These are phyloP conservation scores for Clarireedia monteithiana DNA, from an alignment of 2,329 filamentous ascomycete species.

Conservation along the genomic window DNA sequence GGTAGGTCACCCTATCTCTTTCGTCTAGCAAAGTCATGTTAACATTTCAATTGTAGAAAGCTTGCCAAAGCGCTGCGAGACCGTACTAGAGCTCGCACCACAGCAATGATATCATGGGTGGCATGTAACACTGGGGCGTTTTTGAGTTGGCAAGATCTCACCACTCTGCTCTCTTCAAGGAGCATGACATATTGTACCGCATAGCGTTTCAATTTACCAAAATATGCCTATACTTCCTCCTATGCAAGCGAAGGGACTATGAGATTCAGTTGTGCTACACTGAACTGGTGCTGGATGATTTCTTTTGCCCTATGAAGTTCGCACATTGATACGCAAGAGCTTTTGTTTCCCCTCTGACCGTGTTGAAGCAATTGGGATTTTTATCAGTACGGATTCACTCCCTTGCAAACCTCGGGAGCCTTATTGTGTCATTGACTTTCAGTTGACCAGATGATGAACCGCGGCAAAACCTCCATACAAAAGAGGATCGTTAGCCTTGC, in stretches of 20 bases:
- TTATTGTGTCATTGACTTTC: neutral
- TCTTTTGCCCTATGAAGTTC: no score
- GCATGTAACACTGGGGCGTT: neutral
- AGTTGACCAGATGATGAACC: neutral
- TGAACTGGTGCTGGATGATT: no score
- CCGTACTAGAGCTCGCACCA: conserved; percentile 11
- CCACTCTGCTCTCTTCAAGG: neutral
- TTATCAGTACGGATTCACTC: neutral
- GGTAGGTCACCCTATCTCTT: conserved; percentile 30
- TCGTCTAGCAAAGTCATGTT: conserved; percentile 17
- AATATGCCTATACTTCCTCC: no score
- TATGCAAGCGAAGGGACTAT: no score
- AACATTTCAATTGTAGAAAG: conserved; percentile 48
- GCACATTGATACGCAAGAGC: no score
- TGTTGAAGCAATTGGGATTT: no score
- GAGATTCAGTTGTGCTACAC: no score
- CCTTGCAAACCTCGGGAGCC: neutral
- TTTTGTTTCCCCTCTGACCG: no score
- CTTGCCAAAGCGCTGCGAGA: conserved; percentile 69
- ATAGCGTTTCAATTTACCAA: no score
- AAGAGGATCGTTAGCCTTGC: neutral
- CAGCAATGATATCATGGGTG: neutral
- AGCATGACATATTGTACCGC: no score
- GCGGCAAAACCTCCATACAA: neutral
- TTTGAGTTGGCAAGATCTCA: neutral